Percentiles rank a stretch among this genome's conserved stretches.
These are phyloP conservation scores for Cichorium intybus DNA, from an alignment of 140 eudicot species.

Conservation along the genomic window DNA sequence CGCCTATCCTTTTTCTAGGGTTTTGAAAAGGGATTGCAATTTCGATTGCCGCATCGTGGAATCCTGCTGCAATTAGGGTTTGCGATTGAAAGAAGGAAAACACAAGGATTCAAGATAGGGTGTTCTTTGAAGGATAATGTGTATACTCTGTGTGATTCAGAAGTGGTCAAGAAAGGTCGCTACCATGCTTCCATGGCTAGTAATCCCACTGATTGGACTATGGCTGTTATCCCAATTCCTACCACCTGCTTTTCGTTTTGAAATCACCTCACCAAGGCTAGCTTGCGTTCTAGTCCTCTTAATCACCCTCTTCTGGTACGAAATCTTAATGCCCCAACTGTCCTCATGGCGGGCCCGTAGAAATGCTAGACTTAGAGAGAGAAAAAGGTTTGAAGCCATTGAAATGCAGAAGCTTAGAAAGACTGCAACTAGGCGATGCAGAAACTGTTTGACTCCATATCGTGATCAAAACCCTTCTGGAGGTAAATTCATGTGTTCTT, in stretches of 20 bases:
- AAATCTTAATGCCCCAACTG: constrained; percentile 83
- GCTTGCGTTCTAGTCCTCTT: constrained; percentile 86
- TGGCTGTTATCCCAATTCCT: constrained; percentile 89
- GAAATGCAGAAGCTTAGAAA: constrained; percentile 84
- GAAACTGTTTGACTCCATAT: constrained; percentile 87
- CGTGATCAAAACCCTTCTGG: constrained; percentile 94
- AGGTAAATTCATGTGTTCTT: constrained; percentile 85
- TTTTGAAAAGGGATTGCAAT: constrained; percentile 32
- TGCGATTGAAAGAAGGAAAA: constrained; percentile 2
- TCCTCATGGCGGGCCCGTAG: constrained; percentile 78
- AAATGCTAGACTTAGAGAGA: constrained; percentile 83
- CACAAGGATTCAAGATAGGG: constrained; percentile 13
- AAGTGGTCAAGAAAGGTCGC: constrained; percentile 91
- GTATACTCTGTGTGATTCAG: constrained; percentile 92
- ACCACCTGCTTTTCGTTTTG: constrained; percentile 85
- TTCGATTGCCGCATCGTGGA: constrained; percentile 10
- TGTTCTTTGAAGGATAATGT: constrained; percentile 68
- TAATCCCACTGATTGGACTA: constrained; percentile 78
- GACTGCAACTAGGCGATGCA: constrained; percentile 79
- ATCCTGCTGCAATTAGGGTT: constrained; percentile 19
- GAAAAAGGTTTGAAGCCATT: constrained; percentile 82
- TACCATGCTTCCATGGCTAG: constrained; percentile 95
- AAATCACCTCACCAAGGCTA: constrained; percentile 82
- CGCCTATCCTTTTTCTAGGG: constrained; percentile 37
- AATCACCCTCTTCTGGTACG: constrained; percentile 88